Evolutionary conservation across 2,329 filamentous ascomycete genomes (phyloP).

Genomic region (Fusarium zealandicum): DNA sequence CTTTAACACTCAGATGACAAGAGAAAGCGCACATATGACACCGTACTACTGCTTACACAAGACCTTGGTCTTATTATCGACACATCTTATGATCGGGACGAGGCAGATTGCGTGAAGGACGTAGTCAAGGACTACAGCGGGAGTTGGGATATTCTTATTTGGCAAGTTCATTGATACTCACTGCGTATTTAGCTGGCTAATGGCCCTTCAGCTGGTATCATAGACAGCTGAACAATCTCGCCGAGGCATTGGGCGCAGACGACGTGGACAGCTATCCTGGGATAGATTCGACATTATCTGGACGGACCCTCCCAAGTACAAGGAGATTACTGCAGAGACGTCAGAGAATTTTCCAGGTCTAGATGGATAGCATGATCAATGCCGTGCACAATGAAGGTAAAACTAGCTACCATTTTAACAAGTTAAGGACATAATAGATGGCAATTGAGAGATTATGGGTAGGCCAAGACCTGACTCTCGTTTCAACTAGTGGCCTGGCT

Average conservation of each 20-base stretch:
- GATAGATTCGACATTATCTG: conserved; percentile 63
- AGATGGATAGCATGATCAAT: conserved; percentile 43
- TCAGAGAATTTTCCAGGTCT: conserved; percentile 63
- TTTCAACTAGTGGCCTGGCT: too few species aligned
- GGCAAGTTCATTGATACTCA: conserved; percentile 39
- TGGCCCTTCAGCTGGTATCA: conserved; percentile 62
- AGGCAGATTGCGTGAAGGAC: conserved; percentile 60
- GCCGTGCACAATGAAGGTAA: too few species aligned
- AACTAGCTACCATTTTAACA: too few species aligned
- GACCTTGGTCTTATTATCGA: conserved; percentile 64
- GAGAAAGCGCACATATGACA: conserved; percentile 61
- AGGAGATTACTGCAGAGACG: conserved; percentile 51
- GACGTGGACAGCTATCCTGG: conserved; percentile 58
- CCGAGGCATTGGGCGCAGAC: conserved; percentile 57
- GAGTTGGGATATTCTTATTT: conserved; percentile 65
- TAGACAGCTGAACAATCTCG: conserved; percentile 59
- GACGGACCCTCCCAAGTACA: conserved; percentile 61
- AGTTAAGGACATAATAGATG: too few species aligned
- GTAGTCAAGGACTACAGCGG: conserved; percentile 57
- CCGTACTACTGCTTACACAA: conserved; percentile 62
- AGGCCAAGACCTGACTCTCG: too few species aligned
- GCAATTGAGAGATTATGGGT: too few species aligned
- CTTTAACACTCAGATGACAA: conserved; percentile 53
- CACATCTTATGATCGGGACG: conserved; percentile 62
- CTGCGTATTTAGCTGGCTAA: neutral